Base-by-base conservation (phyloP, 306 rosid species). In the Malus orientalis region DNA sequence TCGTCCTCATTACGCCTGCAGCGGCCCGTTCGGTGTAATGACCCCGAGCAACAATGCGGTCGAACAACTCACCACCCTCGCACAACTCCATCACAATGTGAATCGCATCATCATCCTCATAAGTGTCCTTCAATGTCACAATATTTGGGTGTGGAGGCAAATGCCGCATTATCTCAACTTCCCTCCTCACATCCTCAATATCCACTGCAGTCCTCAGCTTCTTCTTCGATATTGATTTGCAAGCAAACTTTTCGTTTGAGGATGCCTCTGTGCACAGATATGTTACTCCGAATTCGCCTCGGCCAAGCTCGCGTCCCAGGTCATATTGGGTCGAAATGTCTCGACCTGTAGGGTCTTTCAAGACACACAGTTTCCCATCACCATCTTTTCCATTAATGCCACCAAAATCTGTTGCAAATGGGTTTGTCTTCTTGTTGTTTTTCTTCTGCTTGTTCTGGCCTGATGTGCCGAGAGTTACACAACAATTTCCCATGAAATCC, bases 11-110 rank as follows among this genome's bases (percentile, higher is more conserved):
- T 61, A 88, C 81, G 13, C 75, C 81, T 20, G 91, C 89, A 6
- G 91, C 91, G 3, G 91, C 91, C 18, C 91, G 80, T 71, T 88
- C 91, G 0, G 91, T 85, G 84, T 85, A 88, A 77, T 88, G 91
- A 49, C 91, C 91, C 74, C 91, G 79, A 1, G 91, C 81, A n/a
- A 88, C 91, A 79, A 88, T 88, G 47, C 91, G 85, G 67, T 88
- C 91, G 4, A 88, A 88, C 63, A 88, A 45, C 70, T 88, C 91
- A 2, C 91, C 91, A 3, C 91, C 91, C 67, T 85, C 91, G 12
- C 91, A 88, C 70, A 85, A 70, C 42, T 88, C 89, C 91, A 88
- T 85, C 61, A 88, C 89, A 60, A 88, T 88, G 64, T 88, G 89
- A 70, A 88, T 89, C 2, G 87, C 91, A 33, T 79, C 74, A 1